phyloP scores from a whole-genome alignment of 202 grass and related monocot species.

The Digitaria exilis region DNA sequence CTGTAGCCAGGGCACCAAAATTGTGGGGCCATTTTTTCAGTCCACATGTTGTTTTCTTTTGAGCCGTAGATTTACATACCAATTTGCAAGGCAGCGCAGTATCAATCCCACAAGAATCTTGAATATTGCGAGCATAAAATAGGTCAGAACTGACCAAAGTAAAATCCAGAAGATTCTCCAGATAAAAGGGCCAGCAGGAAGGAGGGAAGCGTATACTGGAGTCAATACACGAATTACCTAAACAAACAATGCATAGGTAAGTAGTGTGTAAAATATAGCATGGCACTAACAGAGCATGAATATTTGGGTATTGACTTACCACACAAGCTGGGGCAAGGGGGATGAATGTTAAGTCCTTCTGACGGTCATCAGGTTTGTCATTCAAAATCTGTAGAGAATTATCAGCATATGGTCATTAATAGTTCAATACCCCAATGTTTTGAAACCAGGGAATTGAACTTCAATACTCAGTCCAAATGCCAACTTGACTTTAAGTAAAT shows the following conservation, averaged over 20 bases:
- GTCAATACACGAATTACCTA: slow-evolving; percentile 92
- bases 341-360: slow-evolving; percentile 93
- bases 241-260: slow-evolving; percentile 17
- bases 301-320: slow-evolving; percentile 41
- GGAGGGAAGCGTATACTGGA: slow-evolving; percentile 80
- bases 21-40: slow-evolving; percentile 38
- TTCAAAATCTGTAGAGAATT: slow-evolving; percentile 74
- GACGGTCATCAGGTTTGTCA: slow-evolving; percentile 79
- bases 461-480: background rate
- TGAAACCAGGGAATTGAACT: background rate
- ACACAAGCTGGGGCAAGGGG: slow-evolving; percentile 95
- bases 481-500: slow-evolving; percentile 4
- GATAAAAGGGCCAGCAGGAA: slow-evolving; percentile 71
- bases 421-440: background rate
- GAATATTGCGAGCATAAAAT: slow-evolving; percentile 85
- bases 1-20: slow-evolving; percentile 17
- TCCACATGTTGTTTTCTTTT: slow-evolving; percentile 89
- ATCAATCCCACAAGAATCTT: slow-evolving; percentile 85
- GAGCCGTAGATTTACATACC: slow-evolving; percentile 87
- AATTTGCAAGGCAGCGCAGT: slow-evolving; percentile 70
- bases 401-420: background rate
- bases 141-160: slow-evolving; percentile 83
- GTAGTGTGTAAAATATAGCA: slow-evolving; percentile 28
- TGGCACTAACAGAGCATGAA: slow-evolving; percentile 16
- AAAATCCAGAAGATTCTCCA: slow-evolving; percentile 85